Evolutionary conservation across 139 green algal species (phyloP).

Genomic region (Ettlia oleoabundans): DNA sequence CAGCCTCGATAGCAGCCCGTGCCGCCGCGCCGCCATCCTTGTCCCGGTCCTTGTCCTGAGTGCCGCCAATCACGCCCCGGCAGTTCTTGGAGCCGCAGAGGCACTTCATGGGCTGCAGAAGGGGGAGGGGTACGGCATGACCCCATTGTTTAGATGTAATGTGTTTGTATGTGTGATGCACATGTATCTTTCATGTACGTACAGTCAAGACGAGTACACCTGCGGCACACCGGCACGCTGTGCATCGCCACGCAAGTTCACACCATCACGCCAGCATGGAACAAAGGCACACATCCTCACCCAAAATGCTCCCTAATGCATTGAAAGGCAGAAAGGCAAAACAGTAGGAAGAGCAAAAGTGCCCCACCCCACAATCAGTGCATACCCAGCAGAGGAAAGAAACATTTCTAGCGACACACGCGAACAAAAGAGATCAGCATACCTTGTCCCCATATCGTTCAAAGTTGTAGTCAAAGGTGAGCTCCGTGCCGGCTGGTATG

Average conservation of each 20-base stretch:
- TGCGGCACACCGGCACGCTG: no score
- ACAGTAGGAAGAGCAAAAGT: no score
- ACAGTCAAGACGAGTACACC: no score
- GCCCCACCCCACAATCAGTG: not conserved
- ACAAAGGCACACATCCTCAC: no score
- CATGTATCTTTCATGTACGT: no score
- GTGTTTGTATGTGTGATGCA: no score
- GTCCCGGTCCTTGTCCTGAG: constrained; percentile 49
- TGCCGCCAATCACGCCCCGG: constrained; percentile 86
- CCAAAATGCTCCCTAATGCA: no score
- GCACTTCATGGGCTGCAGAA: constrained; percentile 66
- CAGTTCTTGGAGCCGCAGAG: constrained; percentile 68
- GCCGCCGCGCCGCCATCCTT: constrained; percentile 3
- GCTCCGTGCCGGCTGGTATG: constrained; percentile 81
- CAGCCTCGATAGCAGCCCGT: not conserved
- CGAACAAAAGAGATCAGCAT: no score
- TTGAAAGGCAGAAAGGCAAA: no score
- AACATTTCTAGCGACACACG: not conserved
- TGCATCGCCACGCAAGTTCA: no score
- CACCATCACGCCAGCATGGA: no score
- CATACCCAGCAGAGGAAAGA: not conserved
- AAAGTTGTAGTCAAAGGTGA: constrained; percentile 99
- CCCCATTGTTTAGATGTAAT: not conserved
- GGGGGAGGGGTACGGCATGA: not conserved
- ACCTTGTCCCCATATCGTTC: constrained; percentile 93